Conservation (phyloP, 2,329 filamentous ascomycete genomes). For the Dactylonectria estremocensis region DNA sequence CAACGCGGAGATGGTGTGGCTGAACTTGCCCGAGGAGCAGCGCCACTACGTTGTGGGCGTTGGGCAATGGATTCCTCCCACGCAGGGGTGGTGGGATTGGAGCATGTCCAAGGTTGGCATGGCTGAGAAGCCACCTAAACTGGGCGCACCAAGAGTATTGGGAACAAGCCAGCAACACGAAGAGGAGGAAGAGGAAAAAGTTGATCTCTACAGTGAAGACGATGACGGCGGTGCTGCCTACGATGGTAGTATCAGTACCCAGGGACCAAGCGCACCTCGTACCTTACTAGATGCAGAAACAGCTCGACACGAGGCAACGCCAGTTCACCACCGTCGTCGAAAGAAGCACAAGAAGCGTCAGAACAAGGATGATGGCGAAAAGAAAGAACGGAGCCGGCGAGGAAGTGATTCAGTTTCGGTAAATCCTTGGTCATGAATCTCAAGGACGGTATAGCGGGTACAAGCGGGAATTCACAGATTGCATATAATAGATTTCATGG, state of each 20-base stretch:
- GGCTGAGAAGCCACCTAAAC: slow-evolving; percentile 37
- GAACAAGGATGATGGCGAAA: neutral
- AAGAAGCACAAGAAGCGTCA: neutral
- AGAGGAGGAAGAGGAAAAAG: neutral
- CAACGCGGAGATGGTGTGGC: slow-evolving; percentile 56
- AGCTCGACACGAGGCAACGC: slow-evolving; percentile 9
- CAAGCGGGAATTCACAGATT: no score
- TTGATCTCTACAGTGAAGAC: slow-evolving; percentile 11
- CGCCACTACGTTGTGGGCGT: slow-evolving; percentile 51
- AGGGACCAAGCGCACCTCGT: neutral
- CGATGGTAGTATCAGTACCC: neutral
- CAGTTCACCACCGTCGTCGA: neutral
- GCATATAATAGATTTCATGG: no score
- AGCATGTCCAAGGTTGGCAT: slow-evolving; percentile 48
- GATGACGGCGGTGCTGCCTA: neutral
- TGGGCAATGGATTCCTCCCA: slow-evolving; percentile 52
- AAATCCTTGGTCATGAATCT: neutral
- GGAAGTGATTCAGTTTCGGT: neutral
- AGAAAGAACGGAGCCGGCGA: neutral
- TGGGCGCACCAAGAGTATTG: slow-evolving; percentile 45
- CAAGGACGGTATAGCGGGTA: no score
- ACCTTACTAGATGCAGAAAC: neutral
- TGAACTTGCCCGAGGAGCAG: slow-evolving; percentile 56
- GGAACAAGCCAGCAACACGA: slow-evolving; percentile 36
- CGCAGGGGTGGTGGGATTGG: slow-evolving; percentile 47